These are phyloP conservation scores for Fusarium odoratissimum DNA, from an alignment of 2,329 filamentous ascomycete genomes.

Conservation along the genomic window DNA sequence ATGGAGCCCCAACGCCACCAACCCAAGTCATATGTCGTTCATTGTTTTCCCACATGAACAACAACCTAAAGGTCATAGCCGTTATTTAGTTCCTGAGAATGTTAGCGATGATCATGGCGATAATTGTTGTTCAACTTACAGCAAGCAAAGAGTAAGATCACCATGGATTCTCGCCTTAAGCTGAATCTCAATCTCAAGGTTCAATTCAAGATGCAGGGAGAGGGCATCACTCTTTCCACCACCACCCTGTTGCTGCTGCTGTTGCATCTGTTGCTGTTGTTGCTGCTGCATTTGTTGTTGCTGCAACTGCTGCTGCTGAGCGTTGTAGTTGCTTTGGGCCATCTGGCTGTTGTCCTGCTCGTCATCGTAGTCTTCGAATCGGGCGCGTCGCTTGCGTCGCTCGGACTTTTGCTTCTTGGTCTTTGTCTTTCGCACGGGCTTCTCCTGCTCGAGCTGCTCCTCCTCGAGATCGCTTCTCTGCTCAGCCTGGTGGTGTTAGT, in stretches of 20 bases:
- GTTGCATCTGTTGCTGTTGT: slow-evolving; percentile 15
- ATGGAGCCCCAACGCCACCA: slow-evolving; percentile 21
- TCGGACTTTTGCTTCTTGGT: slow-evolving; percentile 35
- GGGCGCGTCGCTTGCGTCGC: slow-evolving; percentile 34
- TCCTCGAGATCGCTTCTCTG: slow-evolving; percentile 34
- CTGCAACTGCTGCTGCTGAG: slow-evolving; percentile 32
- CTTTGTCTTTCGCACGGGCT: slow-evolving; percentile 35
- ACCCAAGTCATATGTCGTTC: slow-evolving; percentile 20
- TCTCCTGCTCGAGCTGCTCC: slow-evolving; percentile 33
- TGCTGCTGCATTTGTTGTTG: slow-evolving; percentile 31
- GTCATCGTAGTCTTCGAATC: slow-evolving; percentile 33
- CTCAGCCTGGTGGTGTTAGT: slow-evolving; percentile 18
- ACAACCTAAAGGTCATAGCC: background rate
- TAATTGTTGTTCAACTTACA: slow-evolving; percentile 55
- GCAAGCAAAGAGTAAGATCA: slow-evolving; percentile 80
- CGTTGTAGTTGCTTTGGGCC: slow-evolving; percentile 27
- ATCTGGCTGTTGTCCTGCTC: slow-evolving; percentile 26
- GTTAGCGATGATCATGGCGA: background rate
- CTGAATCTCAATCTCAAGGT: slow-evolving; percentile 85
- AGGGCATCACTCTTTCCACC: slow-evolving; percentile 53
- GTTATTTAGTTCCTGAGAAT: slow-evolving; percentile 25
- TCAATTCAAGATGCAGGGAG: slow-evolving; percentile 79
- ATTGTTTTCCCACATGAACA: slow-evolving; percentile 5
- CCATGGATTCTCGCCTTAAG: slow-evolving; percentile 88
- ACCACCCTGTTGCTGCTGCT: slow-evolving; percentile 34